Conservation (phyloP, 768 basidiomycete species). For the Hypholoma fasciculare region DNA sequence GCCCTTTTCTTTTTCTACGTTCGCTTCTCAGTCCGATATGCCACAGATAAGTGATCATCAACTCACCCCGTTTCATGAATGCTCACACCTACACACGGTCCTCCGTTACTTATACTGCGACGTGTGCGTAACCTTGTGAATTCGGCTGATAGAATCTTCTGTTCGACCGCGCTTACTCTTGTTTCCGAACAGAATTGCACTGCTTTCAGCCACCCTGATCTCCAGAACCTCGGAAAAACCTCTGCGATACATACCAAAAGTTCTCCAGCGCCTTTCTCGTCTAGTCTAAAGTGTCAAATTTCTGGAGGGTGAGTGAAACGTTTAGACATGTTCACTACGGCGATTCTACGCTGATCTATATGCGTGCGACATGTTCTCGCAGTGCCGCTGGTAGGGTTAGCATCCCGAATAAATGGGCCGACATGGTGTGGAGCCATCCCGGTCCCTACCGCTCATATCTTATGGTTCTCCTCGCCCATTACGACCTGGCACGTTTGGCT, state of each 20-base stretch:
- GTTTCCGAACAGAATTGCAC: background rate
- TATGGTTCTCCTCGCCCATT: background rate
- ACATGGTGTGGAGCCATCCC: background rate
- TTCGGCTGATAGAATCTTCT: background rate
- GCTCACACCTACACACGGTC: background rate
- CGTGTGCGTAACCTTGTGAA: background rate
- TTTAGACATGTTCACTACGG: background rate
- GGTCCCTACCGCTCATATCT: background rate
- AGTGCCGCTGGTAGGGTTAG: too few relatives aligned
- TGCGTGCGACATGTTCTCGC: too few relatives aligned
- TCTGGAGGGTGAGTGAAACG: background rate
- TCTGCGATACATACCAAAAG: background rate
- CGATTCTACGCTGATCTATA: too few relatives aligned
- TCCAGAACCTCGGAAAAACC: constrained; percentile 4
- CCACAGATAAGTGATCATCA: background rate
- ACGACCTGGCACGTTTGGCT: background rate
- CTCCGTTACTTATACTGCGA: background rate
- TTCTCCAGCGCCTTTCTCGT: background rate
- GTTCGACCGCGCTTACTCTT: background rate
- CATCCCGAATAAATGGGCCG: background rate
- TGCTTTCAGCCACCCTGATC: background rate
- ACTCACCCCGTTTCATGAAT: background rate
- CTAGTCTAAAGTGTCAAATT: background rate
- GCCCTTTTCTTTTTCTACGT: too few relatives aligned
- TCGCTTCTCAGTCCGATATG: background rate